Conservation (phyloP, 129 eudicot species). For the Solidago caesia region DNA sequence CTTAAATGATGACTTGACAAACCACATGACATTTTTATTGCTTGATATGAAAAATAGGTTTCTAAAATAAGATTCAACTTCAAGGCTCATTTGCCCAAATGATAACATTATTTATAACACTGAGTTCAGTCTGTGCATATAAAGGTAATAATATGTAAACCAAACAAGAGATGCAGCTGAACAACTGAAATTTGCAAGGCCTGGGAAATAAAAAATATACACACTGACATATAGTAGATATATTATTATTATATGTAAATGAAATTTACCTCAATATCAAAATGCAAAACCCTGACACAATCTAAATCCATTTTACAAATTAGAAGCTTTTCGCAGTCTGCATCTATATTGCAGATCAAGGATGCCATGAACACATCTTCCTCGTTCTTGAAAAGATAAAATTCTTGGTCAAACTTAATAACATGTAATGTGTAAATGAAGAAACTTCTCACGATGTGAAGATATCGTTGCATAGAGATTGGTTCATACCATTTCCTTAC, state of each 20-base stretch:
- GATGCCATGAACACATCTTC: conserved; percentile 86
- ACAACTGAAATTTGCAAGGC: neutral
- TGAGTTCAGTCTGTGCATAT: too few species aligned
- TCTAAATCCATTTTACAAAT: conserved; percentile 91
- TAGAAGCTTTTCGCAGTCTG: conserved; percentile 77
- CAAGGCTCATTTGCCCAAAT: neutral
- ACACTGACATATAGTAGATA: neutral
- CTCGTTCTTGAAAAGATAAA: conserved; percentile 53
- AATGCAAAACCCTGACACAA: conserved; percentile 79
- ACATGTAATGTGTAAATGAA: neutral
- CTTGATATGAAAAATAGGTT: neutral
- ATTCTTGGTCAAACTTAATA: conserved; percentile 2
- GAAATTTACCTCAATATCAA: conserved; percentile 81
- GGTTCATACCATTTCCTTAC: conserved; percentile 76
- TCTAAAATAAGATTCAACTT: neutral
- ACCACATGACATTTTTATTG: neutral
- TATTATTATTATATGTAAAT: neutral
- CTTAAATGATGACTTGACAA: neutral
- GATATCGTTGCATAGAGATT: conserved; percentile 15
- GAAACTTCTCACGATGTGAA: conserved; percentile 6
- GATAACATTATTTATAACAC: neutral
- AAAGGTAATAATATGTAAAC: too few species aligned
- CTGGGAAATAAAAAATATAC: neutral
- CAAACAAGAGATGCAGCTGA: too few species aligned
- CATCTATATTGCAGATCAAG: conserved; percentile 85